A percentile compares a stretch with the other conserved stretches of the same genome.
phyloP scores from a whole-genome alignment of 257 asterid species.

The Leonotis leonurus region DNA sequence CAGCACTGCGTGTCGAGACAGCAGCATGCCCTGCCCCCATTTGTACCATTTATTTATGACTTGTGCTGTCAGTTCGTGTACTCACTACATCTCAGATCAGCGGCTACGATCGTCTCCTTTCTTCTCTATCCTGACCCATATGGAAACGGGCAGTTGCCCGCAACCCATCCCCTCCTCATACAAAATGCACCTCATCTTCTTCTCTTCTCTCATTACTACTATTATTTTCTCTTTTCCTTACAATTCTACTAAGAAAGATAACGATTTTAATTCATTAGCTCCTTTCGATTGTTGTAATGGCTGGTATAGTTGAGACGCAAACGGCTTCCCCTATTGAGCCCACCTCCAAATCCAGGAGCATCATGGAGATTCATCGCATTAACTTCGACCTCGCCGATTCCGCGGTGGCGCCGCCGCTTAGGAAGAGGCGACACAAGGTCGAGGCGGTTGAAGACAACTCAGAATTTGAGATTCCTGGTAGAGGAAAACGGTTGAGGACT shows the following conservation, averaged over 20 bases:
- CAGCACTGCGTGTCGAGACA: no score
- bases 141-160: no score
- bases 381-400: conserved; percentile 38
- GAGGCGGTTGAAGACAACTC: conserved; percentile 9
- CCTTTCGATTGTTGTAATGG: conserved; percentile 34
- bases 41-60: no score
- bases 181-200: no score
- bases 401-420: conserved; percentile 28
- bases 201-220: no score
- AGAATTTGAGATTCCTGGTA: background rate
- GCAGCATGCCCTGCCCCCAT: no score
- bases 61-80: background rate
- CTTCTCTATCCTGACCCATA: no score
- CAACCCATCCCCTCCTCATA: no score
- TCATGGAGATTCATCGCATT: conserved; percentile 49
- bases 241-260: no score
- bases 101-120: conserved; percentile 11
- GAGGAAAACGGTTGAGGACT: background rate
- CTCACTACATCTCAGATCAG: background rate
- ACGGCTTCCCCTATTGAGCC: conserved; percentile 46
- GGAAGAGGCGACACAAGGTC: conserved; percentile 23
- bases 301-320: conserved; percentile 60
- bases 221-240: no score
- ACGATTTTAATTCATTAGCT: background rate
- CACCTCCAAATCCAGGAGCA: conserved; percentile 36